Evolutionary conservation across 2,329 filamentous ascomycete species (phyloP).

Genomic region (Tolypocladium tundrense): DNA sequence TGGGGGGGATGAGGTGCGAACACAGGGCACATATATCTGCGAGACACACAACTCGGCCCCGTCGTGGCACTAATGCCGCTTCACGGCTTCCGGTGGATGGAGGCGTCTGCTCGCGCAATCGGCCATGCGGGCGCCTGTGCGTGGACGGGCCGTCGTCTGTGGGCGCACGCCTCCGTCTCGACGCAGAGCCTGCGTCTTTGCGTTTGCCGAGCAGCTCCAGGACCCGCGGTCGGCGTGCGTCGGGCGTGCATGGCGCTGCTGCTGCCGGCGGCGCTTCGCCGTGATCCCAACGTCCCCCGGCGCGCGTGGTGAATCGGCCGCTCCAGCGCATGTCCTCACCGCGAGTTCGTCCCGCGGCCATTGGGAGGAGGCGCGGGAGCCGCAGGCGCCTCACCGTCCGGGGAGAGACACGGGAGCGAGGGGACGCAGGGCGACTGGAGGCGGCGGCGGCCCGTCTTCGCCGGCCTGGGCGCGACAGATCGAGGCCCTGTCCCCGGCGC

Average conservation of each 20-base stretch:
- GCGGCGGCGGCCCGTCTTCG: not conserved
- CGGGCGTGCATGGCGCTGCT: not conserved
- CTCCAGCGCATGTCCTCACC: not conserved
- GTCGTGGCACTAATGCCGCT: not conserved
- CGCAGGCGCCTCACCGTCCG: not conserved
- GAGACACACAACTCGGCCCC: not conserved
- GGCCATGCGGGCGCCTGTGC: not conserved
- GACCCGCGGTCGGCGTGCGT: not conserved
- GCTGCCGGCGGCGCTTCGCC: no score
- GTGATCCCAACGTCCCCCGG: not conserved
- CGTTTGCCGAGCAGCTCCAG: not conserved
- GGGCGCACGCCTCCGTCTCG: not conserved
- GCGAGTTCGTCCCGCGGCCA: not conserved
- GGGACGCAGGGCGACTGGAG: not conserved
- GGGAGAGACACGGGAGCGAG: not conserved
- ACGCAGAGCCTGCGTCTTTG: not conserved
- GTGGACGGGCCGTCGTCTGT: not conserved
- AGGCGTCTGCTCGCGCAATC: not conserved
- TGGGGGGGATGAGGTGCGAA: not conserved
- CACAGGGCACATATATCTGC: not conserved
- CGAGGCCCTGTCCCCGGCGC: not conserved
- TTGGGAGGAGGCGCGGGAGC: not conserved
- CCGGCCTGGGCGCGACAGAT: not conserved
- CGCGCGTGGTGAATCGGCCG: not conserved
- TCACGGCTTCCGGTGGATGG: not conserved